phyloP scores from a whole-genome alignment of 257 asterid species.

The Solanum commersonii region DNA sequence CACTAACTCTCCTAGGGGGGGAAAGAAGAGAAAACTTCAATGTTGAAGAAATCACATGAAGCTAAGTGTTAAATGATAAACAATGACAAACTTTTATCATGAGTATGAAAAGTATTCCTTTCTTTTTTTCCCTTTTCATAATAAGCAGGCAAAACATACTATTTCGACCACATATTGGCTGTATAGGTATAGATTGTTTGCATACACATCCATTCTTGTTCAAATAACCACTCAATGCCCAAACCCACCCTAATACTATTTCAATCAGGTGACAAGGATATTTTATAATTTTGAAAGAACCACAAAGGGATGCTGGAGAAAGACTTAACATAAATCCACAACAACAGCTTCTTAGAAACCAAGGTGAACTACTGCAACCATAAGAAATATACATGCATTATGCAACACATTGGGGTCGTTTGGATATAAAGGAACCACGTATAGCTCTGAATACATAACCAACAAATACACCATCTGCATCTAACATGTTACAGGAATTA shows the following conservation, averaged over 20 bases:
- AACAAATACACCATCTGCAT: neutral
- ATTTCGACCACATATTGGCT: neutral
- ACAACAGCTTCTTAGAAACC: neutral
- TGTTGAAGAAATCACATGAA: neutral
- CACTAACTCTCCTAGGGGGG: neutral
- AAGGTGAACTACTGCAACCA: neutral
- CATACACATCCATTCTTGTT: neutral
- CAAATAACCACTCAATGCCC: neutral
- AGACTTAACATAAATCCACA: neutral
- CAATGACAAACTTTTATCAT: neutral
- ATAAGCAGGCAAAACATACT: neutral
- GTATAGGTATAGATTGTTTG: neutral
- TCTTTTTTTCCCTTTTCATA: neutral
- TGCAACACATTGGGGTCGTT: neutral
- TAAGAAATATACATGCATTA: neutral
- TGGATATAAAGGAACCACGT: neutral
- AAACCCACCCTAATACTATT: neutral
- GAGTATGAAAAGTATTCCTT: neutral
- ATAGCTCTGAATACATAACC: neutral
- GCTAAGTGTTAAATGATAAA: neutral
- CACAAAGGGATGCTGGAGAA: neutral
- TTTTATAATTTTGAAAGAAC: neutral
- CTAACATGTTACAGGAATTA: neutral
- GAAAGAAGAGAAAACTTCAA: neutral
- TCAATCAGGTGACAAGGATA: neutral